These are phyloP conservation scores for Ascoidea tarda DNA, from an alignment of 805 yeast genomes.

Conservation along the genomic window DNA sequence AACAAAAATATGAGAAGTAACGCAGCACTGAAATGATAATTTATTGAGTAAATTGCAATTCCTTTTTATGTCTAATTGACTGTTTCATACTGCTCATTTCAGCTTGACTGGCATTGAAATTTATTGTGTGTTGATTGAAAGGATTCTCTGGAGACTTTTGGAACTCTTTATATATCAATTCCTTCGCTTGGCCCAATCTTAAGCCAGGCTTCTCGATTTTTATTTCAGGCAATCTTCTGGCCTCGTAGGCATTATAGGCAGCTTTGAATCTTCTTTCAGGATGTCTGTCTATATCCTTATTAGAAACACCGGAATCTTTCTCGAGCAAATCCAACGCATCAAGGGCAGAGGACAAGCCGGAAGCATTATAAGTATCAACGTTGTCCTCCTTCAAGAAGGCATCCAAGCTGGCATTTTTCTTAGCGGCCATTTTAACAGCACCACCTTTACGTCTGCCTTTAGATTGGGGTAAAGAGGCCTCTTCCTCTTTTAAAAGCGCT, in stretches of 20 bases:
- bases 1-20: too few species aligned
- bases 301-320: slow-evolving; percentile 38
- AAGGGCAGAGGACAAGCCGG: slow-evolving; percentile 65
- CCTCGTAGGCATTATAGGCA: slow-evolving; percentile 61
- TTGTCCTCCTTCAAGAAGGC: slow-evolving; percentile 44
- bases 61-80: slow-evolving; percentile 35
- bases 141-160: slow-evolving; percentile 74
- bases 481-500: slow-evolving; percentile 47
- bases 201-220: slow-evolving; percentile 71
- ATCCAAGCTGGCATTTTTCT: slow-evolving; percentile 48
- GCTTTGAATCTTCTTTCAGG: slow-evolving; percentile 85
- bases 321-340: slow-evolving; percentile 61
- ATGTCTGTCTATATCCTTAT: slow-evolving; percentile 64
- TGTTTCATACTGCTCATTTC: slow-evolving; percentile 34
- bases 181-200: slow-evolving; percentile 65
- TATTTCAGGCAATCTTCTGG: slow-evolving; percentile 53
- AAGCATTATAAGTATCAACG: slow-evolving; percentile 45
- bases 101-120: slow-evolving; percentile 43
- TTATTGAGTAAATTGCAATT: slow-evolving; percentile 12
- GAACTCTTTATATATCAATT: slow-evolving; percentile 64
- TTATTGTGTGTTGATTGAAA: slow-evolving; percentile 60
- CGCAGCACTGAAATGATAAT: not conserved
- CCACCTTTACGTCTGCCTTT: slow-evolving; percentile 37
- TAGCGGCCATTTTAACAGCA: slow-evolving; percentile 50
- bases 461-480: slow-evolving; percentile 39